Conservation (phyloP, 2,329 filamentous ascomycete genomes). For the Cercospora sp. region DNA sequence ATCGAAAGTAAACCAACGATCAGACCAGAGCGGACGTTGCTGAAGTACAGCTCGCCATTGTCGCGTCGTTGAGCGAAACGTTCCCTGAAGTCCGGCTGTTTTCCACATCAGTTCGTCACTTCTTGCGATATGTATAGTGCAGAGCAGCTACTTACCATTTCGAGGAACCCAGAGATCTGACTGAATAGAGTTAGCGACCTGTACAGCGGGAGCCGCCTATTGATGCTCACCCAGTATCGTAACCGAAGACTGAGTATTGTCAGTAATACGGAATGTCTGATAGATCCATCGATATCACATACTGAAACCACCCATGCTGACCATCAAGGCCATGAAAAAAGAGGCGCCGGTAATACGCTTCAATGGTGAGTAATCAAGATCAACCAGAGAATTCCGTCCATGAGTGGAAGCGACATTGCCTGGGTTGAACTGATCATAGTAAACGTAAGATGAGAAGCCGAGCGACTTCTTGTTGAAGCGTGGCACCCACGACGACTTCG, state of each 20-base stretch:
- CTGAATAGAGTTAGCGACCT: slow-evolving; percentile 50
- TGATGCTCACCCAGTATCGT: slow-evolving; percentile 8
- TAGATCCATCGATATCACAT: slow-evolving; percentile 22
- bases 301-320: slow-evolving; percentile 41
- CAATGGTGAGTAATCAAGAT: slow-evolving; percentile 24
- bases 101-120: not conserved
- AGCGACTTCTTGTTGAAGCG: slow-evolving; percentile 9
- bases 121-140: not conserved
- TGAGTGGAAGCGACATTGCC: slow-evolving; percentile 14
- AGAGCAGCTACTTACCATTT: slow-evolving; percentile 45
- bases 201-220: slow-evolving; percentile 26
- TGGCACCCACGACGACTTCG: slow-evolving; percentile 9
- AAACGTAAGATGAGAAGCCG: slow-evolving; percentile 16
- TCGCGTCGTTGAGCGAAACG: slow-evolving; percentile 52
- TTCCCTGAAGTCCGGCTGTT: slow-evolving; percentile 49
- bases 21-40: slow-evolving; percentile 60
- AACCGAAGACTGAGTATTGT: slow-evolving; percentile 16
- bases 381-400: slow-evolving; percentile 16
- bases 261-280: not conserved
- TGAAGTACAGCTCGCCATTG: slow-evolving; percentile 45
- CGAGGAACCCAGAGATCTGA: slow-evolving; percentile 62
- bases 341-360: slow-evolving; percentile 24
- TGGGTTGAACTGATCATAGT: slow-evolving; percentile 24
- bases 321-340: slow-evolving; percentile 39
- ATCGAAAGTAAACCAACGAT: slow-evolving; percentile 61